Conservation (phyloP, 139 green algal species). For the Nannochloris sp. region DNA sequence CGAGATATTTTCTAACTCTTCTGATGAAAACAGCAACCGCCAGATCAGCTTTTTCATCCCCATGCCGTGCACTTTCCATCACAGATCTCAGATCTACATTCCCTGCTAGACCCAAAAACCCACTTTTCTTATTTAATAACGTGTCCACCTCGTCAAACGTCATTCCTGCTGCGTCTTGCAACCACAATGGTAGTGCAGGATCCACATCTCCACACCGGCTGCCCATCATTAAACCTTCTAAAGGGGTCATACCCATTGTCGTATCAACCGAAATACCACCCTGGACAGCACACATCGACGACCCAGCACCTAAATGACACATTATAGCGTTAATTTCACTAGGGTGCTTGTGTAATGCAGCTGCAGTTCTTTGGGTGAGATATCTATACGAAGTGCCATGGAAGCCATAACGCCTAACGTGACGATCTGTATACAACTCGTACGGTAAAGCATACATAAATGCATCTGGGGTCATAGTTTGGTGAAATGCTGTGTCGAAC, state of each 20-base stretch:
- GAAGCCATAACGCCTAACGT: constrained; percentile 70
- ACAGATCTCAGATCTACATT: constrained; percentile 52
- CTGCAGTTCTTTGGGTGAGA: not conserved
- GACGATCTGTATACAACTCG: constrained; percentile 55
- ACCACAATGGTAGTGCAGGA: constrained; percentile 5
- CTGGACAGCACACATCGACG: constrained; percentile 64
- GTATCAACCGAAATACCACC: constrained; percentile 28
- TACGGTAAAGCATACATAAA: constrained; percentile 84
- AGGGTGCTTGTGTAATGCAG: constrained; percentile 47
- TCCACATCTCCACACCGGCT: constrained; percentile 14
- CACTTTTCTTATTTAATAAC: constrained; percentile 79
- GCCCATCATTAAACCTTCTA: constrained; percentile 33
- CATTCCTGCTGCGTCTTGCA: constrained; percentile 19
- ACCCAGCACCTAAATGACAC: constrained; percentile 73
- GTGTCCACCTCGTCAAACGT: constrained; percentile 34
- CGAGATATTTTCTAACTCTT: constrained; percentile 81
- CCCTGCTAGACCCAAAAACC: constrained; percentile 42
- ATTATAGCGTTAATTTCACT: constrained; percentile 67
- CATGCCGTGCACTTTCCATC: constrained; percentile 36
- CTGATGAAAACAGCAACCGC: constrained; percentile 77
- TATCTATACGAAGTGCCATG: constrained; percentile 75
- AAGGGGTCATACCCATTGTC: constrained; percentile 26
- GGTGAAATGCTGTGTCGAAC: constrained; percentile 92
- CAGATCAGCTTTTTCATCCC: constrained; percentile 43
- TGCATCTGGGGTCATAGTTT: constrained; percentile 68